phyloP scores from a whole-genome alignment of 257 asterid genomes.

The Nicotiana tomentosiformis region DNA sequence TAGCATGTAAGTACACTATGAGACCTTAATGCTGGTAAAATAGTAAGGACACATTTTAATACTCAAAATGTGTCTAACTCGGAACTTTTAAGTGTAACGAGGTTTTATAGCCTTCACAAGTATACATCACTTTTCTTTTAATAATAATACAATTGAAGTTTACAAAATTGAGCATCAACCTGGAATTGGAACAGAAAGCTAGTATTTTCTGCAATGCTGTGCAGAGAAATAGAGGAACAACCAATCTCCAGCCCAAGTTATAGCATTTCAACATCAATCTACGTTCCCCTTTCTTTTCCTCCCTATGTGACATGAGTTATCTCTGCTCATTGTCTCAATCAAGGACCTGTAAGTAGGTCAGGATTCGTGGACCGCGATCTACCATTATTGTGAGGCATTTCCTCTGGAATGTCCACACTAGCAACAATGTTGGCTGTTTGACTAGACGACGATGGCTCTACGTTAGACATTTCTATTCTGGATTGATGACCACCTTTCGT shows the following conservation, averaged over 20 bases:
- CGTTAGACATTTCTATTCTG: background rate
- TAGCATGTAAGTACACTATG: background rate
- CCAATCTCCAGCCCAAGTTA: background rate
- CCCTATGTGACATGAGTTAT: background rate
- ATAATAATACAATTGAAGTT: background rate
- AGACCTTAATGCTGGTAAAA: background rate
- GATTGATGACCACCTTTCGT: background rate
- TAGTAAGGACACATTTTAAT: background rate
- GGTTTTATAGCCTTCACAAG: background rate
- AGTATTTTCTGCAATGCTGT: background rate
- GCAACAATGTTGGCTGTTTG: constrained; percentile 35
- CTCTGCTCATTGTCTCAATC: background rate
- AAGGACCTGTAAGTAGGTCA: constrained; percentile 32
- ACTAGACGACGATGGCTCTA: background rate
- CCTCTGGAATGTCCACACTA: constrained; percentile 34
- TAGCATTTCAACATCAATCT: background rate
- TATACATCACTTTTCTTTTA: background rate
- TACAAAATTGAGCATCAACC: background rate
- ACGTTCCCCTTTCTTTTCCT: background rate
- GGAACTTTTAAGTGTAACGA: background rate
- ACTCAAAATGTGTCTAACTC: background rate
- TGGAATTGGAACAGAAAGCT: background rate
- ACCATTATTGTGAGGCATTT: constrained; percentile 2
- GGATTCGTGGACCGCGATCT: background rate
- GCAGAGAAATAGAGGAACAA: background rate